Evolutionary conservation across 2,329 filamentous ascomycete genomes (phyloP).

Genomic region (Colletotrichum sp.): DNA sequence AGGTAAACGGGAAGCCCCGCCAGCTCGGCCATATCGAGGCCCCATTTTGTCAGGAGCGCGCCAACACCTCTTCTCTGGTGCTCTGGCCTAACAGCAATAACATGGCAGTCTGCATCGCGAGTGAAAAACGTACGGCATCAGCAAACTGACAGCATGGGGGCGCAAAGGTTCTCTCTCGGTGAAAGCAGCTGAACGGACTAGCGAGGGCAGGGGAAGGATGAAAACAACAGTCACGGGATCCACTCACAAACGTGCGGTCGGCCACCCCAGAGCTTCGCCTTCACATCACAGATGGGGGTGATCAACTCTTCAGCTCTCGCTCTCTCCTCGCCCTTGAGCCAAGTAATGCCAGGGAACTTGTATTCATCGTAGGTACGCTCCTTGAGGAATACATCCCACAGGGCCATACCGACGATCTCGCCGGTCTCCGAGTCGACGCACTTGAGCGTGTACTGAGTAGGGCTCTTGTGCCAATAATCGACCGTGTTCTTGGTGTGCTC

Average conservation of each 20-base stretch:
- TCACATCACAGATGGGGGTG: constrained; percentile 42
- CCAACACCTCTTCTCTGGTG: constrained; percentile 48
- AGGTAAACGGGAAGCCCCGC: constrained; percentile 47
- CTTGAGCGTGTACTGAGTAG: constrained; percentile 51
- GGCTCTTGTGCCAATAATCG: constrained; percentile 41
- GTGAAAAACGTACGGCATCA: constrained; percentile 4
- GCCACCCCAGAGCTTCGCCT: constrained; percentile 44
- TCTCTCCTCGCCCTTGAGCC: constrained; percentile 47
- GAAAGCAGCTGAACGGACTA: not conserved
- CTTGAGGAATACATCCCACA: constrained; percentile 46
- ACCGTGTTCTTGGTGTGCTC: constrained; percentile 45
- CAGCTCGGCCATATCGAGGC: constrained; percentile 37
- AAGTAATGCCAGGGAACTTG: constrained; percentile 46
- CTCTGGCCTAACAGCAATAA: constrained; percentile 48
- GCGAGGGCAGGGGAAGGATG: not conserved
- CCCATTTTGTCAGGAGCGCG: constrained; percentile 44
- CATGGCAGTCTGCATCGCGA: constrained; percentile 37
- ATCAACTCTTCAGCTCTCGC: constrained; percentile 48
- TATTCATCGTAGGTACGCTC: constrained; percentile 44
- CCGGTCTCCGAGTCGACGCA: constrained; percentile 47
- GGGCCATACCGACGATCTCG: constrained; percentile 50
- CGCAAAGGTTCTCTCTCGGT: not conserved
- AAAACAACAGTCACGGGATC: not conserved
- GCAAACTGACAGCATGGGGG: not conserved
- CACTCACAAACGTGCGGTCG: constrained; percentile 45